Evolutionary conservation across 73 alveolate genomes (phyloP), one percentile per base, ranked within the genome.

Genomic region (Halteria grandinella): DNA sequence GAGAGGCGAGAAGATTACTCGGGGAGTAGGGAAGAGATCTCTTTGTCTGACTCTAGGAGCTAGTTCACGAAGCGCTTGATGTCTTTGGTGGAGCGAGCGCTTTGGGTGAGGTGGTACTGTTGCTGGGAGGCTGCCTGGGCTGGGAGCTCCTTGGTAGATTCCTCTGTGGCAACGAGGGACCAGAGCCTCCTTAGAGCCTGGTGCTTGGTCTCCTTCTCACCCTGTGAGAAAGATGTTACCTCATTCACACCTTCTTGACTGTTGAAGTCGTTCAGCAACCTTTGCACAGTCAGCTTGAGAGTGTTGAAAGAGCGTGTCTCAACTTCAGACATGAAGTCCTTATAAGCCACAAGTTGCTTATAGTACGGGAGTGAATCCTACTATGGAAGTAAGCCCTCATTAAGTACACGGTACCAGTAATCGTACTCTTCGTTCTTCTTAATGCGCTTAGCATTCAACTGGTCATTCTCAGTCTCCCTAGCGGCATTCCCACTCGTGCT

Each of bases 161-260:
- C 54, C 1, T 12, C 49, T 23, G 43, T 27, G 20, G 11, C 10
- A 11, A 66, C 28, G 7, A 47, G 3, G 27, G 36, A 17, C 54
- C 29, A 10, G 20, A 66, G 29, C n/a, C 66, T 41, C 12, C 6
- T 7, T 8, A 66, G 50, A 0, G 28, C 24, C 25, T 44, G 4
- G 43, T 66, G 43, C 50, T 66, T 66, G 17, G 80, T 44, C 47
- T 66, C 80, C 15, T 66, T 66, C 33, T 41, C 51, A 5, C 18
- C 7, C 47, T 21, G 37, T n/a, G 33, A 7, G 29, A 66, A 66
- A 25, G 43, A 63, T 23, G 1, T 20, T 10, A 66, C 45, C 29
- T 66, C 37, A 21, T 66, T 66, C 1, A 7, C 8, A 3, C 43
- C 44, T 12, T 66, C 80, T n/a, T n/a, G n/a, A n/a, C n/a, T n/a